A percentile compares a stretch with the other conserved stretches of the same genome.
These are phyloP conservation scores for Tremella fuciformis DNA, from an alignment of 768 basidiomycete species.

Conservation along the genomic window DNA sequence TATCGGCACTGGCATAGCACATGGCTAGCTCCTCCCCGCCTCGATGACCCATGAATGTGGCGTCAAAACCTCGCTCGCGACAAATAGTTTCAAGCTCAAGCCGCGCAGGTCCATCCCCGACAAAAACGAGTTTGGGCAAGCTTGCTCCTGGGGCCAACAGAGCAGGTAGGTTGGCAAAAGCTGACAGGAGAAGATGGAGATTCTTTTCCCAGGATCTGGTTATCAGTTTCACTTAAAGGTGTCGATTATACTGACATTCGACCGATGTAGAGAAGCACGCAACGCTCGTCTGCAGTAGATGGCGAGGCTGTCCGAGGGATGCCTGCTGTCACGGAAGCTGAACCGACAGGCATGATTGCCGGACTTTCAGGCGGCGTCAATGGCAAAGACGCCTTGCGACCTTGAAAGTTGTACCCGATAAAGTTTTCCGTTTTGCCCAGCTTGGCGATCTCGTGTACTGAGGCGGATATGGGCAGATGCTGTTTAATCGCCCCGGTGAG, in stretches of 20 bases:
- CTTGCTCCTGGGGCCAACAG: slow-evolving; percentile 23
- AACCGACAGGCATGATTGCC: slow-evolving; percentile 17
- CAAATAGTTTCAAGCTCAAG: slow-evolving; percentile 50
- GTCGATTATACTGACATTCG: slow-evolving; percentile 42
- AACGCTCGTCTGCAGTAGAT: too few species aligned
- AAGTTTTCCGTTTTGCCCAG: too few species aligned
- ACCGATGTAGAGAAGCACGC: slow-evolving; percentile 53
- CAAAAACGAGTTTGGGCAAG: slow-evolving; percentile 53
- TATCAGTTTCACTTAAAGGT: not conserved
- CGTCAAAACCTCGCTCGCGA: slow-evolving; percentile 45
- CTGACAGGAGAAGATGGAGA: slow-evolving; percentile 53
- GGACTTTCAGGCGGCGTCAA: slow-evolving; percentile 32
- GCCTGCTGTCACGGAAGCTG: not conserved
- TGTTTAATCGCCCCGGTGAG: too few species aligned
- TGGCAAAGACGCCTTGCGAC: slow-evolving; percentile 28
- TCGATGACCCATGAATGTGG: slow-evolving; percentile 53
- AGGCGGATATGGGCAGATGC: too few species aligned
- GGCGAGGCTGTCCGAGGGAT: slow-evolving; percentile 17
- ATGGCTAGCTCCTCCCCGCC: slow-evolving; percentile 53
- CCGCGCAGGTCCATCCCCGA: slow-evolving; percentile 55
- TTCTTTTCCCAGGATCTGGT: slow-evolving; percentile 56
- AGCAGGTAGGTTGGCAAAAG: slow-evolving; percentile 45
- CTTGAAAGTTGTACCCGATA: slow-evolving; percentile 15
- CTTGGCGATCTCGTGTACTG: too few species aligned
- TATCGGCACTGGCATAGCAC: slow-evolving; percentile 55